These are phyloP conservation scores for Solanum appendiculatum DNA, from an alignment of 257 asterid species.

Conservation along the genomic window DNA sequence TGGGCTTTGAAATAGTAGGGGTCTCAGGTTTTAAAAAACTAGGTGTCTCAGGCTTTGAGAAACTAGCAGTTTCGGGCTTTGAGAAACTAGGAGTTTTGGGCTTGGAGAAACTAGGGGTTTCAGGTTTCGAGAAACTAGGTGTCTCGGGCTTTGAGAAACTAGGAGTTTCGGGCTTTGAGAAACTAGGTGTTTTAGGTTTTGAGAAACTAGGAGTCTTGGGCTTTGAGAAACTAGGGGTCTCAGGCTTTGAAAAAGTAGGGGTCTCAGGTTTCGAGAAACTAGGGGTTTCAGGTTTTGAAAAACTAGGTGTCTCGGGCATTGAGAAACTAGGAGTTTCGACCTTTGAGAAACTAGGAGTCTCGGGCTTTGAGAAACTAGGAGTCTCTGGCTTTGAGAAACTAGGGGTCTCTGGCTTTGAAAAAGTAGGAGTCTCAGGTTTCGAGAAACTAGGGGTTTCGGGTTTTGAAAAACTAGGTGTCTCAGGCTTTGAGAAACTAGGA, in stretches of 20 bases:
- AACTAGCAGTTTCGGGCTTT: background rate
- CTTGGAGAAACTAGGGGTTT: constrained; percentile 11
- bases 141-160: background rate
- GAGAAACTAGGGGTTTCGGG: background rate
- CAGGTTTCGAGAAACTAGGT: constrained; percentile 12
- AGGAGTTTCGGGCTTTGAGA: background rate
- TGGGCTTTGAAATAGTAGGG: background rate
- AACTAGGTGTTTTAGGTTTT: background rate
- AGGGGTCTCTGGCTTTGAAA: too few relatives aligned
- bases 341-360: too few relatives aligned
- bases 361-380: too few relatives aligned
- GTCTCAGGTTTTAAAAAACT: background rate
- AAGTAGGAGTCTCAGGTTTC: too few relatives aligned
- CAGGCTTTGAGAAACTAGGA: background rate
- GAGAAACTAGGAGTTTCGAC: background rate
- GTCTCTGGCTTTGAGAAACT: too few relatives aligned
- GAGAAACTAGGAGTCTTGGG: constrained; percentile 6
- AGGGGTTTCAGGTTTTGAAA: background rate
- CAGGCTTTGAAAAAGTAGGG: background rate
- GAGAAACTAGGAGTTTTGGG: constrained; percentile 7
- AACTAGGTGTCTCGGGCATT: background rate
- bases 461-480: background rate
- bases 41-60: background rate
- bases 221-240: background rate
- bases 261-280: too few relatives aligned